Evolutionary conservation across 306 rosid species (phyloP).

Genomic region (Abrus precatorius): DNA sequence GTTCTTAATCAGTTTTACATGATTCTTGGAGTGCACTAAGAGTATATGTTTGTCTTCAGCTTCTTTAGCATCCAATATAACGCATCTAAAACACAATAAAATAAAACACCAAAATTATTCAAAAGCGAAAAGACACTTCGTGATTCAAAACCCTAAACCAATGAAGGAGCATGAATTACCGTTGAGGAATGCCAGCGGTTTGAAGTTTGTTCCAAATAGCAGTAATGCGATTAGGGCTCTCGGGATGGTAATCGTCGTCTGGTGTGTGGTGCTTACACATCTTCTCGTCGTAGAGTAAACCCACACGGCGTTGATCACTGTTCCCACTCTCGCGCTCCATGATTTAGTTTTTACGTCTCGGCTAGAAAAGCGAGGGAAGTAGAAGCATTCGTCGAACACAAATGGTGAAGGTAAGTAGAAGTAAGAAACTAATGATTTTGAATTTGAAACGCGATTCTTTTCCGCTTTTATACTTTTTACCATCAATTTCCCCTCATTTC

Average conservation of each 20-base stretch:
- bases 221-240: conserved; percentile 76
- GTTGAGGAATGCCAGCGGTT: conserved; percentile 60
- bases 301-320: conserved; percentile 61
- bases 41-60: conserved; percentile 71
- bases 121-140: not conserved
- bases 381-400: not conserved
- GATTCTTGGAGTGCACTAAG: conserved; percentile 70
- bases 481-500: not conserved
- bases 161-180: conserved; percentile 46
- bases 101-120: conserved; percentile 3
- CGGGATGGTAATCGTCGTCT: conserved; percentile 72
- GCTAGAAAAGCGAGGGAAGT: not conserved
- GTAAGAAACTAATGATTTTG: not conserved
- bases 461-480: not conserved
- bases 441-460: conserved; percentile 6
- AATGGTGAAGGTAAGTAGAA: not conserved
- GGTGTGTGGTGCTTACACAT: conserved; percentile 78
- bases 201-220: conserved; percentile 81
- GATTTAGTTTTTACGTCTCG: not conserved
- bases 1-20: conserved; percentile 71
- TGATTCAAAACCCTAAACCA: not conserved
- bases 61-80: conserved; percentile 76
- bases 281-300: conserved; percentile 78
- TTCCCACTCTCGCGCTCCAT: conserved; percentile 42
- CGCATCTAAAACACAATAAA: conserved; percentile 69